Conservation (phyloP, 306 rosid species). For the Ormosia semicastrata region DNA sequence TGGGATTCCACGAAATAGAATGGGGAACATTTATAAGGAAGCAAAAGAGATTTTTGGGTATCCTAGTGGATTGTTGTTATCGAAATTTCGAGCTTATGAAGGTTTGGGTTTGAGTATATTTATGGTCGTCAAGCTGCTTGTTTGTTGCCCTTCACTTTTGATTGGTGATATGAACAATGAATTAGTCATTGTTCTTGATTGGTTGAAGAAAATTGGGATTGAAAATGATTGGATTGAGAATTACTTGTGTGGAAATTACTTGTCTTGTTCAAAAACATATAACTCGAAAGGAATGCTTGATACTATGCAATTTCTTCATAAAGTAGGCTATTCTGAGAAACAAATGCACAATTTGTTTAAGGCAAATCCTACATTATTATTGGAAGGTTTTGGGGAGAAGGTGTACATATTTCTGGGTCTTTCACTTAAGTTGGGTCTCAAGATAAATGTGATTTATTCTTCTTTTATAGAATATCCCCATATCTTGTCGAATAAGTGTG, state of each 20-base stretch:
- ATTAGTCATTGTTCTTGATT: slow-evolving; percentile 50
- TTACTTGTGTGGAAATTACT: slow-evolving; percentile 3
- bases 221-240: slow-evolving; percentile 59
- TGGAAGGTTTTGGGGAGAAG: slow-evolving; percentile 69
- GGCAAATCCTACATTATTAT: slow-evolving; percentile 49
- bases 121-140: slow-evolving; percentile 55
- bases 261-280: slow-evolving; percentile 43
- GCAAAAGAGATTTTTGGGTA: slow-evolving; percentile 64
- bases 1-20: slow-evolving; percentile 63
- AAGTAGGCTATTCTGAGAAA: slow-evolving; percentile 51
- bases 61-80: slow-evolving; percentile 46
- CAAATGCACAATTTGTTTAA: slow-evolving; percentile 51
- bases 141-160: slow-evolving; percentile 69
- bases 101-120: slow-evolving; percentile 62
- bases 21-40: slow-evolving; percentile 62
- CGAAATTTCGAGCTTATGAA: slow-evolving; percentile 54
- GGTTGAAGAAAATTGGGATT: slow-evolving; percentile 53
- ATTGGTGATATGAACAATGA: slow-evolving; percentile 46
- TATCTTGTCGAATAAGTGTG: slow-evolving; percentile 43
- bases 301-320: slow-evolving; percentile 50
- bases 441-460: slow-evolving; percentile 40
- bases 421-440: slow-evolving; percentile 54
- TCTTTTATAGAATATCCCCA: slow-evolving; percentile 52
- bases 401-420: slow-evolving; percentile 47
- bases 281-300: slow-evolving; percentile 65